Percentiles rank a stretch among this genome's conserved stretches.
Conservation (phyloP, 768 basidiomycete species). For the Mycena latifolia region DNA sequence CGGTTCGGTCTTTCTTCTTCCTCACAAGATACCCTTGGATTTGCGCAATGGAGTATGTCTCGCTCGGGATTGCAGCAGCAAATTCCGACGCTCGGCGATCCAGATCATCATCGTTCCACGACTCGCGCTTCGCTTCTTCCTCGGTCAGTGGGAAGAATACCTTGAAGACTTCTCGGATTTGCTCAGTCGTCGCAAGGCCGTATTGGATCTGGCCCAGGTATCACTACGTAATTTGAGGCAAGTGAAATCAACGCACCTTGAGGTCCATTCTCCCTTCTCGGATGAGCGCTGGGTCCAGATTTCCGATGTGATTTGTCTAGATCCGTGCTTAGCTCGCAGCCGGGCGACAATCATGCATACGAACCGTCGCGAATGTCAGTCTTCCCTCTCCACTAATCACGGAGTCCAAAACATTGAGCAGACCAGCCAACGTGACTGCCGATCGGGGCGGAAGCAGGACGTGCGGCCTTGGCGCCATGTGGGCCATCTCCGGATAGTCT, state of each 20-base stretch:
- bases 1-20: constrained; percentile 20
- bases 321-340: too few relatives aligned
- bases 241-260: constrained; percentile 9
- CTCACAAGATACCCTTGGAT: constrained; percentile 52
- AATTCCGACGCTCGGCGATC: constrained; percentile 11
- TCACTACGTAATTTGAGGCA: too few relatives aligned
- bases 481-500: constrained; percentile 7
- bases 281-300: constrained; percentile 30
- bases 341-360: too few relatives aligned
- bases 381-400: constrained; percentile 25
- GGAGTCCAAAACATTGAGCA: constrained; percentile 28
- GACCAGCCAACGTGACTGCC: constrained; percentile 12
- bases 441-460: constrained; percentile 17
- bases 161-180: constrained; percentile 26
- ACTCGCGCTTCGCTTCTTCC: too few relatives aligned
- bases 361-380: constrained; percentile 28
- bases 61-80: constrained; percentile 39
- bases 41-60: constrained; percentile 48
- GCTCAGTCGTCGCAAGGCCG: constrained; percentile 17
- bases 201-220: constrained; percentile 34
- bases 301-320: constrained; percentile 34
- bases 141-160: constrained; percentile 15
- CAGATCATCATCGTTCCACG: not conserved
- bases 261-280: constrained; percentile 33
- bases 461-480: constrained; percentile 3